Evolutionary conservation across 2,329 filamentous ascomycete genomes (phyloP).

Genomic region (Ophiostoma tasmaniense): DNA sequence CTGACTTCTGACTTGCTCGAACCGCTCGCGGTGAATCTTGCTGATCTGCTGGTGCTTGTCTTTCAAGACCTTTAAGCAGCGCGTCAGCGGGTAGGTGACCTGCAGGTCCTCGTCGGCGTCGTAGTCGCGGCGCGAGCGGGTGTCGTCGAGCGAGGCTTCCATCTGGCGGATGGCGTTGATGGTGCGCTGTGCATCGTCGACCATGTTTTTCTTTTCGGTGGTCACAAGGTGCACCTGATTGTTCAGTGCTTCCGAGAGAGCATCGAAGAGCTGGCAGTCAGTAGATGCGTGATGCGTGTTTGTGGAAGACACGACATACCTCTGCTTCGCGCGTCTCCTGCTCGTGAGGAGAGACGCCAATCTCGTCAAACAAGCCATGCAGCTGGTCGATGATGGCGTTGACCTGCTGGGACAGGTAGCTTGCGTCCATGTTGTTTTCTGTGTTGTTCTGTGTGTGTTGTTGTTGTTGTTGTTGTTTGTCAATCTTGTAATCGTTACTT

Average conservation of each 20-base stretch:
- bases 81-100: slow-evolving; percentile 73
- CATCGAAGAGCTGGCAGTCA: slow-evolving; percentile 65
- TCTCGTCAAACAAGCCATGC: slow-evolving; percentile 93
- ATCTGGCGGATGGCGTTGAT: slow-evolving; percentile 86
- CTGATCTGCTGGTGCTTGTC: slow-evolving; percentile 77
- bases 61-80: slow-evolving; percentile 71
- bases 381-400: slow-evolving; percentile 88
- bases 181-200: slow-evolving; percentile 80
- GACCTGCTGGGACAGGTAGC: slow-evolving; percentile 90
- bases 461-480: background rate
- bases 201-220: slow-evolving; percentile 78
- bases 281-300: slow-evolving; percentile 13
- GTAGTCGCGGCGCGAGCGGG: slow-evolving; percentile 55
- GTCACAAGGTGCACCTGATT: slow-evolving; percentile 81
- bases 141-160: slow-evolving; percentile 80
- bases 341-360: slow-evolving; percentile 89
- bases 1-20: slow-evolving; percentile 86
- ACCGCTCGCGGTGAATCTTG: slow-evolving; percentile 81
- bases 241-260: slow-evolving; percentile 83
- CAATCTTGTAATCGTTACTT: background rate
- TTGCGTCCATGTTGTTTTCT: slow-evolving; percentile 69
- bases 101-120: slow-evolving; percentile 52
- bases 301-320: slow-evolving; percentile 39
- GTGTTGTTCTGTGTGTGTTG: background rate
- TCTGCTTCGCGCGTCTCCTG: slow-evolving; percentile 83